These are phyloP conservation scores for Alternaria gansuensis DNA, from an alignment of 2,329 filamentous ascomycete genomes.

Conservation along the genomic window DNA sequence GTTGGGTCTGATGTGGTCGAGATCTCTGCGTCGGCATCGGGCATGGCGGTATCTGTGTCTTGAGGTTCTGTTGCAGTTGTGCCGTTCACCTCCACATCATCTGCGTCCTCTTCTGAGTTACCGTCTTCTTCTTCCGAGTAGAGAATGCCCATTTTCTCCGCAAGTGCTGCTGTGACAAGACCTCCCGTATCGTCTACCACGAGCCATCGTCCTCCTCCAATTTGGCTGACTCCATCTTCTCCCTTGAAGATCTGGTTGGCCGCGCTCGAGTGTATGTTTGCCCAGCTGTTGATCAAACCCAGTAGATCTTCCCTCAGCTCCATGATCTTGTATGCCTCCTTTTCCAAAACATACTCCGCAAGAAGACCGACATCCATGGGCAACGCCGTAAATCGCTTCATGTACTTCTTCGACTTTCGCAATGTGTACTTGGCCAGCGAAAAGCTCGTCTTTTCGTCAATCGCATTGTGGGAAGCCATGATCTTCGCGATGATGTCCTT, in stretches of 20 bases:
- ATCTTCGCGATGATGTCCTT: constrained; percentile 93
- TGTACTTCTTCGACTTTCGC: constrained; percentile 91
- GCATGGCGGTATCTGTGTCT: constrained; percentile 11
- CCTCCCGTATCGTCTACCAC: constrained; percentile 89
- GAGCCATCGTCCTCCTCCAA: constrained; percentile 73
- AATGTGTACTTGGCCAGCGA: constrained; percentile 96
- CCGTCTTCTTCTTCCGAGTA: constrained; percentile 58
- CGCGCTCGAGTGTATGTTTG: constrained; percentile 82
- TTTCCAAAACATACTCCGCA: constrained; percentile 80
- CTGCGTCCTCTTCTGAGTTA: constrained; percentile 28
- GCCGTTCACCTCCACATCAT: constrained; percentile 10
- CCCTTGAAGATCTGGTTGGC: constrained; percentile 42
- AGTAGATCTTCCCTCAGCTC: constrained; percentile 87
- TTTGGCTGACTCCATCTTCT: constrained; percentile 47
- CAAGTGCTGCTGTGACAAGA: constrained; percentile 80
- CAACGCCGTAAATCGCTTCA: constrained; percentile 84
- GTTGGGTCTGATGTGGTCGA: constrained; percentile 23
- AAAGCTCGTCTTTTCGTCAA: constrained; percentile 94
- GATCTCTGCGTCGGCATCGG: constrained; percentile 16
- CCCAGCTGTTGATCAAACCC: constrained; percentile 85
- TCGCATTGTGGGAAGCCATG: constrained; percentile 83
- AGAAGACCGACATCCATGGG: constrained; percentile 82
- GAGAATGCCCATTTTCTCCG: constrained; percentile 87
- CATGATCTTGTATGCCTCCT: constrained; percentile 80
- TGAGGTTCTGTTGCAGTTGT: constrained; percentile 6